Evolutionary conservation across 2,329 filamentous ascomycete species (phyloP), one percentile per base, ranked within the genome.

Genomic region (Davidsoniella eucalypti): DNA sequence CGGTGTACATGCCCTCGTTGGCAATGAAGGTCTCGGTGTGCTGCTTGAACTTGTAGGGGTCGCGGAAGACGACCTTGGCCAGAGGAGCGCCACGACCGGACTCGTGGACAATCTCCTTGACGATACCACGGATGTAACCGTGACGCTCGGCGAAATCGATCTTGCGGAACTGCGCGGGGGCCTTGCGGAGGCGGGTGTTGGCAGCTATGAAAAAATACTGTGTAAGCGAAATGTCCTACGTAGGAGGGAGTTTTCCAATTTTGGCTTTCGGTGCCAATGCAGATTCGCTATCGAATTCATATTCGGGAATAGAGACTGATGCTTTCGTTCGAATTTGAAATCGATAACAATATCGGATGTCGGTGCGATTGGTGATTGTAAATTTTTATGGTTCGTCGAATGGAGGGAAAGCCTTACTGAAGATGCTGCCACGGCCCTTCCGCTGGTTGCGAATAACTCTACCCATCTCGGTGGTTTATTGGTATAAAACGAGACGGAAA

Each of bases 1-100:
- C 92, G 61, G 92, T 95, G 86, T 96, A 98, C 88, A 96, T 95
- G 76, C 92, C 92, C 79, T 96, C 92, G 76, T 96, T 98, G 73
- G 92, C 92, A 68, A 98, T 98, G 83, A 98, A 95, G 62, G 92
- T 98, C 83, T 98, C 88, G 70, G 84, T 90, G 69, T 87, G 75
- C 69, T 88, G 82, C 82, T 94, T 94, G 84, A 86, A 96, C 72
- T 82, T 80, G 84, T 98, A 98, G 64, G 92, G 87, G 73, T 94
- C 85, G 64, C 92, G 88, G 86, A 98, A 98, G 63, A 80, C 74
- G 66, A 98, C 88, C 73, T 86, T 87, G 69, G 92, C 92, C 67
- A 98, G 86, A 63, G 92, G 92, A 71, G 93, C 87, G 75, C 92
- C 92, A 75, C 92, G 88, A 69, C 92, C 92, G 64, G 88, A 80